phyloP scores from a whole-genome alignment of 139 green algal genomes.

The Dunaliella primolecta region DNA sequence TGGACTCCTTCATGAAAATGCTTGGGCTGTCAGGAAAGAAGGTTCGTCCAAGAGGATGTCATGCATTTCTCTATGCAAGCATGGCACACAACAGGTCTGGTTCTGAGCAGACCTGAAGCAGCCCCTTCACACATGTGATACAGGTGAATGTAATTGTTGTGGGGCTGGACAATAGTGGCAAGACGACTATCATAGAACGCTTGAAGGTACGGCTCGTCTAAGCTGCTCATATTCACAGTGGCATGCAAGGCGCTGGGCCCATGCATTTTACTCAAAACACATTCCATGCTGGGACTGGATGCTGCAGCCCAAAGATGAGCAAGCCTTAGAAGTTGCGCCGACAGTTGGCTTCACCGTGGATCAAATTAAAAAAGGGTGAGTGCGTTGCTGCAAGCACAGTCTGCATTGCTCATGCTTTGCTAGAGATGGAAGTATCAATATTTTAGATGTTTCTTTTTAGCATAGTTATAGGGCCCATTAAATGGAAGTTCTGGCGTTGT shows the following conservation, averaged over 20 bases:
- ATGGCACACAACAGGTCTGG: neutral
- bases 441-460: no score
- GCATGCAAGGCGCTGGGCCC: no score
- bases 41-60: neutral
- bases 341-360: constrained; percentile 77
- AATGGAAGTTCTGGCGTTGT: no score
- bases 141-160: constrained; percentile 79
- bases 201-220: constrained; percentile 63
- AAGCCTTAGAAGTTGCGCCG: constrained; percentile 55
- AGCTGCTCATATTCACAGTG: no score
- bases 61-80: neutral
- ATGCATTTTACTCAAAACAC: no score
- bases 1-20: constrained; percentile 22
- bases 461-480: no score
- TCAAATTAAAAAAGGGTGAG: constrained; percentile 57
- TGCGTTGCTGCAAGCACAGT: no score
- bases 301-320: constrained; percentile 50
- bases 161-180: constrained; percentile 80
- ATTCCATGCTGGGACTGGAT: no score
- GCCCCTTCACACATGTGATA: neutral
- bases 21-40: constrained; percentile 28
- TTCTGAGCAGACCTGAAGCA: neutral
- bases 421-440: no score
- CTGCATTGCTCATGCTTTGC: no score
- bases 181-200: constrained; percentile 73